Base-by-base conservation (phyloP, 164 flowering plant genomes). In the Malania oleifera region DNA sequence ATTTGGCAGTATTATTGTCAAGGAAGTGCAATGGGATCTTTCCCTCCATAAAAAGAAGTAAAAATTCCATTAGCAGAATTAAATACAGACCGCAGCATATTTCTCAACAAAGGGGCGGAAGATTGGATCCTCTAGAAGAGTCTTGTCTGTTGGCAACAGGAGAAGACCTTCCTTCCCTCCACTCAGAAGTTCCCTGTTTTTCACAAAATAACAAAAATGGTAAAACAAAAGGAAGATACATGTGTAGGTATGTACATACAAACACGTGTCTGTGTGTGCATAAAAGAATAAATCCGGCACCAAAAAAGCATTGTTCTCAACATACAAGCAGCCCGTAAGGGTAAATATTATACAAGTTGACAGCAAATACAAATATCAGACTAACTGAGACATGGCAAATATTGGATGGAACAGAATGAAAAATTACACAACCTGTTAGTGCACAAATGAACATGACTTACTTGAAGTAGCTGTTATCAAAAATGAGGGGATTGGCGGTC, bases 401-500 rank as follows among this genome's bases (percentile, higher is more conserved):
- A 44, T n/a, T 8, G 22, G 15, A 39, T 3, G 43, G 17, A 44
- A 44, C 47, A 18, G 47, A 5, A 15, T 4, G 23, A 2, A 7
- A n/a, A 44, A n/a, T 18, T 6, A 44, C 4, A 44, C 4, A 5
- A 10, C 20, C 4, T 6, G 47, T 18, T n/a, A 8, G 23, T 1
- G 18, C 4, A 53, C 13, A 13, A 41, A 44, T 8, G 14, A 44
- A 44, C n/a, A 8, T 19, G 15, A 17, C 63, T 59, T 58, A 79
- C 86, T 47, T 79, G 73, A 82, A 82, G 68, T 77, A 82, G 39
- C 79, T 69, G 68, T 82, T 82, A 22, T 82, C 86, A 47, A 82
- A 82, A 45, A 79, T 63, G 15, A 79, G 77, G 28, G 86, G 83
- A 54, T 82, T 75, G 37, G 17, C 0, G 17, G 86, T 82, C 86